Evolutionary conservation across 2,329 filamentous ascomycete genomes (phyloP).

Genomic region (Lachnellula subtilissima): DNA sequence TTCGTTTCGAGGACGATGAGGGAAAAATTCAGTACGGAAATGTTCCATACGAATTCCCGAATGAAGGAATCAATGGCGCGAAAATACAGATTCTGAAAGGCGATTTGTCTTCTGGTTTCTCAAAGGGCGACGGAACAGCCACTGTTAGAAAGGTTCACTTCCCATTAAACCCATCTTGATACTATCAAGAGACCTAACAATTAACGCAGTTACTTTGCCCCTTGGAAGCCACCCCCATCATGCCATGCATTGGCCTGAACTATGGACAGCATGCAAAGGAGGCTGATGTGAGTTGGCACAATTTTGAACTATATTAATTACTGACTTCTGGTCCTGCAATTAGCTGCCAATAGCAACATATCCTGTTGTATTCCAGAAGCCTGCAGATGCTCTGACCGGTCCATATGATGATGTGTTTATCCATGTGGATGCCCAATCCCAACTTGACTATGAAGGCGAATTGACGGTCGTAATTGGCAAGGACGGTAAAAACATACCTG

Average conservation of each 20-base stretch:
- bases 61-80: background rate
- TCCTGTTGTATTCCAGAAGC: slow-evolving; percentile 48
- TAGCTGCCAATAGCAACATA: slow-evolving; percentile 46
- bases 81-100: background rate
- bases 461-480: slow-evolving; percentile 45
- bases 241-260: slow-evolving; percentile 56
- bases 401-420: slow-evolving; percentile 37
- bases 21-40: background rate
- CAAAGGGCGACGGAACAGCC: background rate
- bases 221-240: slow-evolving; percentile 36
- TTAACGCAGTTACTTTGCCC: background rate
- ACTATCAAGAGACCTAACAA: background rate
- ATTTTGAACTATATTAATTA: slow-evolving; percentile 36
- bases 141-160: background rate
- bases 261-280: slow-evolving; percentile 48
- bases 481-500: slow-evolving; percentile 30
- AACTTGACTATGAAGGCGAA: slow-evolving; percentile 44
- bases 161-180: background rate
- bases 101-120: background rate
- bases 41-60: background rate
- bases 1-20: background rate
- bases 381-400: slow-evolving; percentile 34
- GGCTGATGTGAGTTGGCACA: background rate
- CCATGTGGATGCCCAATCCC: slow-evolving; percentile 43
- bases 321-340: slow-evolving; percentile 30